Base-by-base conservation (phyloP, 2,329 filamentous ascomycete genomes). In the Ceratocystiopsis brevicomis region DNA sequence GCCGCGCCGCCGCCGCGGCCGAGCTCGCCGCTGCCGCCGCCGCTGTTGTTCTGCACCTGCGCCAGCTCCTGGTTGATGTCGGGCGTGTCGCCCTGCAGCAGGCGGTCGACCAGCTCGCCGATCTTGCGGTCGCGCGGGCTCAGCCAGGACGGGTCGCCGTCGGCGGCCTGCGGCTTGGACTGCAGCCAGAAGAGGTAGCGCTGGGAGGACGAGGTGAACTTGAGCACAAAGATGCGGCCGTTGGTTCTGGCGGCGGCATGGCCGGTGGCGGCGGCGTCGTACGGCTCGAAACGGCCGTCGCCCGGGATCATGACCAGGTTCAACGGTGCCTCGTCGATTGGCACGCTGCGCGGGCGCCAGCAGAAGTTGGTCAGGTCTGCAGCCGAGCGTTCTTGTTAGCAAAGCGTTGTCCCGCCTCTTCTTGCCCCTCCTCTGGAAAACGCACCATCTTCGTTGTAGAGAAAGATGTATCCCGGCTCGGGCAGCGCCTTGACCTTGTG, bases 161-260 rank as follows among this genome's bases (percentile, higher is more conserved):
- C 71, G 50, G 66, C 71, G 56, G 61, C 75, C 62, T 95, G 86
- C 32, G 80, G 73, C 62, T 87, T 87, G 30, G 85, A 90, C 63
- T 98, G 90, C 56, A 98, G 68, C 87, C 88, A 98, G 67, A 96
- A 98, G 47, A 95, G 70, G 62, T 96, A 72, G 55, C 87, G 78
- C 61, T 92, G 79, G 46, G 86, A 90, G 49, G 85, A 94, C 13
- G 87, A 95, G 30, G 73, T 74, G 65, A 98, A 98, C 61, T 93
- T 95, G 56, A 98, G 76, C 45, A 82, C 78, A 59, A 87, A 95
- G 59, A 98, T 78, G 54, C 90, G 84, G 51, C 87, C 92, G 57
- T 92, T 86, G 39, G 80, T 79, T 56, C 82, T 75, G 45, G 72
- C 64, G 15, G 68, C 65, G 1, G 69, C 65, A 50, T 75, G 68